Percentiles rank a stretch among this genome's conserved stretches.
Evolutionary conservation across 73 alveolate genomes (phyloP).

Genomic region (Blepharisma stoltei): DNA sequence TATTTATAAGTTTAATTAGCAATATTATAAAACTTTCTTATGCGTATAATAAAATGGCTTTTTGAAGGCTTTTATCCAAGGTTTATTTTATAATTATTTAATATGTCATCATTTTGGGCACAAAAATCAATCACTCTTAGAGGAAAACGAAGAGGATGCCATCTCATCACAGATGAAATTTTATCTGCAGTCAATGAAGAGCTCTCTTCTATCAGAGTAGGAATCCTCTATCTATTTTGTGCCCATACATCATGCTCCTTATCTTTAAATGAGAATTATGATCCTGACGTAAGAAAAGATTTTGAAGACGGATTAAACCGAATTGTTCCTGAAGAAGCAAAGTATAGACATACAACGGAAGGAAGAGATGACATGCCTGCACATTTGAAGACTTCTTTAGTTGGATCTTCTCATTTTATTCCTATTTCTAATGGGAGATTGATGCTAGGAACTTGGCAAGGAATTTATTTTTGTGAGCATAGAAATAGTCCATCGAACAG

Average conservation of each 20-base stretch:
- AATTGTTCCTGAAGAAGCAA: slow-evolving; percentile 74
- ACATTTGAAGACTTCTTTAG: slow-evolving; percentile 72
- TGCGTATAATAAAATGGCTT: too few species aligned
- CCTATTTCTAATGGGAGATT: slow-evolving; percentile 71
- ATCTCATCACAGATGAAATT: slow-evolving; percentile 67
- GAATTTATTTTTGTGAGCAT: slow-evolving; percentile 73
- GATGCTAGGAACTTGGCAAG: slow-evolving; percentile 85
- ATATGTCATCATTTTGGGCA: slow-evolving; percentile 22
- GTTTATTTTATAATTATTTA: too few species aligned
- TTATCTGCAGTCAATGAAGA: slow-evolving; percentile 47
- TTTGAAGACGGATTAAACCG: slow-evolving; percentile 61
- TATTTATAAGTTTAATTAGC: too few species aligned
- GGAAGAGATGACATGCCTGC: slow-evolving; percentile 89
- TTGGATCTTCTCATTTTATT: slow-evolving; percentile 69
- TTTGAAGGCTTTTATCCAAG: too few species aligned
- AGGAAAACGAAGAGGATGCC: slow-evolving; percentile 59
- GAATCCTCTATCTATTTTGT: slow-evolving; percentile 63
- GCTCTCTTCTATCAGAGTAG: slow-evolving; percentile 53
- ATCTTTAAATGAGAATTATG: slow-evolving; percentile 71
- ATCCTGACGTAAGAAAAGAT: slow-evolving; percentile 74
- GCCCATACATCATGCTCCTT: slow-evolving; percentile 76
- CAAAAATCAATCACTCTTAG: slow-evolving; percentile 56
- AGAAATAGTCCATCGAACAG: slow-evolving; percentile 57
- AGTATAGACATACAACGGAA: slow-evolving; percentile 69
- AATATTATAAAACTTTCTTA: too few species aligned